Conservation (phyloP, 306 rosid species). For the Bauhinia variegata region DNA sequence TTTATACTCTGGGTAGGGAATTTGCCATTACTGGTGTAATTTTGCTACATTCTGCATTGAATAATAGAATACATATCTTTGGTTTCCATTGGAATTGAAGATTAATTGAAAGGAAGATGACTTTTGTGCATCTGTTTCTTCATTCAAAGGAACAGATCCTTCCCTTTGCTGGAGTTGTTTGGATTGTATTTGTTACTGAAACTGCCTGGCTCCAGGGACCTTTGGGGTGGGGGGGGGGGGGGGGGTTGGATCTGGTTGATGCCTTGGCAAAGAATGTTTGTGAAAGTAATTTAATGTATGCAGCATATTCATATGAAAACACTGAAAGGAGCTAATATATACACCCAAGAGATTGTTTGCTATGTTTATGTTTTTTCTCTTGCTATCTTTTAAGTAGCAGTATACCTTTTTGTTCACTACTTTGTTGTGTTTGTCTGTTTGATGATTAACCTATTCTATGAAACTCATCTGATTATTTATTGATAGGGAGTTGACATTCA, state of each 20-base stretch:
- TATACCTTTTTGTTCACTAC: neutral
- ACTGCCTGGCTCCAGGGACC: no score
- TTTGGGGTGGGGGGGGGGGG: neutral
- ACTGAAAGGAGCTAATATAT: neutral
- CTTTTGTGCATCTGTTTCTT: neutral
- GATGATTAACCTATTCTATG: neutral
- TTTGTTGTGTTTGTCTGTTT: constrained; percentile 9
- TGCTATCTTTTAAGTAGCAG: neutral
- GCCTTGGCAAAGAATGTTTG: neutral
- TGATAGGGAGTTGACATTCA: constrained; percentile 78
- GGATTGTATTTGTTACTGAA: neutral
- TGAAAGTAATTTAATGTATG: neutral
- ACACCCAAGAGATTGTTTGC: neutral
- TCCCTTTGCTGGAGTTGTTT: no score
- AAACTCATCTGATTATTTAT: constrained; percentile 30
- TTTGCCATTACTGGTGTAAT: no score
- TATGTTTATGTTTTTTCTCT: neutral
- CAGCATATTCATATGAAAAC: neutral
- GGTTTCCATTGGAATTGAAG: no score
- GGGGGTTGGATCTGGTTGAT: neutral
- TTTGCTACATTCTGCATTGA: no score
- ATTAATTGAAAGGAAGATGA: neutral
- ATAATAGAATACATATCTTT: no score
- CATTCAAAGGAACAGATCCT: no score
- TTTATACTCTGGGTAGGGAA: no score